Evolutionary conservation across 441 rosid species (phyloP), one percentile per base, ranked within the genome.

Genomic region (Mallotus japonicus): DNA sequence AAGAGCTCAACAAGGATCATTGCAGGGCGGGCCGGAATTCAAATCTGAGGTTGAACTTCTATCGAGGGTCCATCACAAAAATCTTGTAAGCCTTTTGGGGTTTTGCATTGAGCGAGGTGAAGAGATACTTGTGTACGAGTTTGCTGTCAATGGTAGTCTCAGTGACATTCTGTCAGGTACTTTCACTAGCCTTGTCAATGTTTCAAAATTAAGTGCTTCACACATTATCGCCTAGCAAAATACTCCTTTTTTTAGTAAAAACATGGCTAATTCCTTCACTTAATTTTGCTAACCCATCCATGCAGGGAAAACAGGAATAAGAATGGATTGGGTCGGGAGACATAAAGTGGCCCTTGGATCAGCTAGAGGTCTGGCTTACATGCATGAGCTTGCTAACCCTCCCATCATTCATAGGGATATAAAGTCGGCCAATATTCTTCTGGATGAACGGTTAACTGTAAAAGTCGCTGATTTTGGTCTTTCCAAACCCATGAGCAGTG

Each of bases 401-500:
- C 92, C 96, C 8, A 90, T 92, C 14, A 90, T 90, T 79, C 97
- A n/a, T 24, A 24, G 28, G 28, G 28, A 24, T 24, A 24, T 24
- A 24, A 24, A 24, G 28, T 24, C 28, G 28, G 85, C 78, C 46
- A 92, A 92, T 79, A 87, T 92, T 62, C 73, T 92, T 67, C 73
- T 92, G 67, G 92, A 92, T 53, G 92, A 90, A 53, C 84, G 77
- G 32, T 75, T 93, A 51, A 90, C 59, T 22, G 93, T 95, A 53
- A 92, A 92, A 75, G 95, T 91, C 70, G 90, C 90, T 3, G 97
- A 92, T 83, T 92, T 92, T 57, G 98, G 98, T 34, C 91, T 93
- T 62, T 93, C 92, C 55, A 92, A 89, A 77, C 90, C 75, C 6
- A 74, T 87, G 76, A 80, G 82, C 28, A 24, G 28, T 67, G 86